phyloP scores from a whole-genome alignment of 495 filamentous ascomycete species.

The Aspergillus saccharolyticus region DNA sequence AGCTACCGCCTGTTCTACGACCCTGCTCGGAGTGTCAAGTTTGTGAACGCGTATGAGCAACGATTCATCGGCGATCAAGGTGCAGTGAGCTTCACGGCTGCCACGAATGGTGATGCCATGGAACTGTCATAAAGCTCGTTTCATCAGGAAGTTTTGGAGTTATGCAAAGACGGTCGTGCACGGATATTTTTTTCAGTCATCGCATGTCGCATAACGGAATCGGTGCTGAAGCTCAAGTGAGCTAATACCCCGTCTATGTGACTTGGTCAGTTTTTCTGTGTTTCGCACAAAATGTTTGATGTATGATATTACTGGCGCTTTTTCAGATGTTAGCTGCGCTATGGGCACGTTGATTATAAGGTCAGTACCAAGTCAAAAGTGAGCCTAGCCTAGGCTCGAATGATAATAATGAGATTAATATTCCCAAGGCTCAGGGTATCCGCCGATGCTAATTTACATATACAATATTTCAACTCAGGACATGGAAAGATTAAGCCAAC shows the following conservation, averaged over 20 bases:
- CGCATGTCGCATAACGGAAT: slow-evolving; percentile 3
- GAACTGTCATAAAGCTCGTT: slow-evolving; percentile 58
- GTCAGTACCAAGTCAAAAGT: slow-evolving; percentile 20
- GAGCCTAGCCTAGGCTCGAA: slow-evolving; percentile 17
- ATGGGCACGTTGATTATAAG: slow-evolving; percentile 24
- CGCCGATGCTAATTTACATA: slow-evolving; percentile 9
- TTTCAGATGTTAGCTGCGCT: slow-evolving; percentile 22
- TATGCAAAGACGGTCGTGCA: slow-evolving; percentile 18
- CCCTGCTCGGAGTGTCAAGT: slow-evolving; percentile 77
- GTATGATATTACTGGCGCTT: slow-evolving; percentile 47
- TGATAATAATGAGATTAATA: slow-evolving; percentile 21
- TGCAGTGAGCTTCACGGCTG: slow-evolving; percentile 60
- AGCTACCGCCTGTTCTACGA: slow-evolving; percentile 95
- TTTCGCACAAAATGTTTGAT: slow-evolving; percentile 37
- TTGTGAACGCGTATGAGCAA: slow-evolving; percentile 85
- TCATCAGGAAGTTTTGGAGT: slow-evolving; percentile 23
- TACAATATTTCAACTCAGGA: neutral
- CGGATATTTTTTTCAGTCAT: slow-evolving; percentile 16
- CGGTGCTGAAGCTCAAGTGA: slow-evolving; percentile 18
- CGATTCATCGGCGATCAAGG: slow-evolving; percentile 87
- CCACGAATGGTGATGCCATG: slow-evolving; percentile 77
- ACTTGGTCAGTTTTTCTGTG: slow-evolving; percentile 24
- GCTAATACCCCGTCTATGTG: slow-evolving; percentile 18
- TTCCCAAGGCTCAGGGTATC: slow-evolving; percentile 7
- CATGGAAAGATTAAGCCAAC: slow-evolving; percentile 1